These are phyloP conservation scores for Paraphoma chrysanthemicola DNA, from an alignment of 2,329 filamentous ascomycete species.

Conservation along the genomic window DNA sequence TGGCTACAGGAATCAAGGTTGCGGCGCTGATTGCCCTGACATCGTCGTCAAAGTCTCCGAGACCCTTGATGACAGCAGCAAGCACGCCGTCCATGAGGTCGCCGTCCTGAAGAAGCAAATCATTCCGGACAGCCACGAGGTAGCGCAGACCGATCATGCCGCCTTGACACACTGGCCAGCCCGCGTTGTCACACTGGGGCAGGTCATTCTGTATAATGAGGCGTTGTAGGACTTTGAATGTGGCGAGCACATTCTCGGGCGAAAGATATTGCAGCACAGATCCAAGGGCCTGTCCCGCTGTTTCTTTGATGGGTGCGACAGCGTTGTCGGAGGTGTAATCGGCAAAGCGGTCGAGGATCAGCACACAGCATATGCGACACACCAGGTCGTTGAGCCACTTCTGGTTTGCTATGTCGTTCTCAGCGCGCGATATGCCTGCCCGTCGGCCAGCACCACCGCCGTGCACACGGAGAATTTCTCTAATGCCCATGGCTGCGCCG, in stretches of 20 bases:
- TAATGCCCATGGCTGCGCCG: slow-evolving; percentile 91
- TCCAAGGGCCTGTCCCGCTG: slow-evolving; percentile 90
- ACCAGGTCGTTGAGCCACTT: slow-evolving; percentile 92
- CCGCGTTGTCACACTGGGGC: slow-evolving; percentile 58
- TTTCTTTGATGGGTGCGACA: slow-evolving; percentile 94
- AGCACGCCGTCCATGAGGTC: slow-evolving; percentile 93
- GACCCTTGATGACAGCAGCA: slow-evolving; percentile 89
- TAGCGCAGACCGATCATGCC: slow-evolving; percentile 98
- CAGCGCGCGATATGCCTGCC: slow-evolving; percentile 70
- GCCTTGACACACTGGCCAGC: slow-evolving; percentile 94
- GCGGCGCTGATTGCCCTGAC: slow-evolving; percentile 96
- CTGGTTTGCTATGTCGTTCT: slow-evolving; percentile 82
- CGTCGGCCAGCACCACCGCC: slow-evolving; percentile 84
- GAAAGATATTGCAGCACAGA: slow-evolving; percentile 86
- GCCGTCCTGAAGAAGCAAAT: slow-evolving; percentile 82
- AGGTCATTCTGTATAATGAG: slow-evolving; percentile 89
- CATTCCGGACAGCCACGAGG: slow-evolving; percentile 91
- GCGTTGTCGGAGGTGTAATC: slow-evolving; percentile 98
- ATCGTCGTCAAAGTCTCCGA: slow-evolving; percentile 91
- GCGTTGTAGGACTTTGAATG: slow-evolving; percentile 83
- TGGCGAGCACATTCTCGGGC: slow-evolving; percentile 77
- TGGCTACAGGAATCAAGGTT: slow-evolving; percentile 94
- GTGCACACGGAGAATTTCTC: slow-evolving; percentile 91
- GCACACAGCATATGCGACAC: slow-evolving; percentile 92
- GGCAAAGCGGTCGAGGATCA: slow-evolving; percentile 97